phyloP scores from a whole-genome alignment of 371 early-diverging fungal species.

The Mucor irregularis region DNA sequence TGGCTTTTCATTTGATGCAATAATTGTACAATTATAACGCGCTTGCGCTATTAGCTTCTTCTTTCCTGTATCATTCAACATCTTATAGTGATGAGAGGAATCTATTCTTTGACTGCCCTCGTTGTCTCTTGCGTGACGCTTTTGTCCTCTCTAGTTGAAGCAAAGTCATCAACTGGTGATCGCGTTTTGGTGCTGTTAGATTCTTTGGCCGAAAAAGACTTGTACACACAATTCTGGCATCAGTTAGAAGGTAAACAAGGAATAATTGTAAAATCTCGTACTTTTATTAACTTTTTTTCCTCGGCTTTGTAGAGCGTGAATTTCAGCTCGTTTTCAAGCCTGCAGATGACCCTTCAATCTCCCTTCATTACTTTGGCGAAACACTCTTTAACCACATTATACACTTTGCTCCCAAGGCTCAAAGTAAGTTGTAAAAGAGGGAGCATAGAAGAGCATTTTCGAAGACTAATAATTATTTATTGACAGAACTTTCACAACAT shows the following conservation, averaged over 20 bases:
- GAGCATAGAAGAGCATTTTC: too few relatives aligned
- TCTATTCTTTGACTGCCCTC: slow-evolving; percentile 17
- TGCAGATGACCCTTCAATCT: slow-evolving; percentile 30
- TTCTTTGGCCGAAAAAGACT: slow-evolving; percentile 46
- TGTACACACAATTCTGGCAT: slow-evolving; percentile 63
- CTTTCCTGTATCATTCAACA: neutral
- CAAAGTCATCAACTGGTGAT: slow-evolving; percentile 64
- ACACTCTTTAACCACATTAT: slow-evolving; percentile 70
- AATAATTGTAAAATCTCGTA: neutral
- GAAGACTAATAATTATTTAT: neutral
- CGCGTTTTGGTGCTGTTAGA: slow-evolving; percentile 80
- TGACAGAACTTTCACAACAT: slow-evolving; percentile 42
- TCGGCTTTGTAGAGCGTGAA: slow-evolving; percentile 56
- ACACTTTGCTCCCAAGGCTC: slow-evolving; percentile 66
- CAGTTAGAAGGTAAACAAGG: slow-evolving; percentile 58
- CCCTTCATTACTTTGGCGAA: slow-evolving; percentile 51
- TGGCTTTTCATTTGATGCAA: slow-evolving; percentile 11
- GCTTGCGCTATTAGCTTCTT: neutral
- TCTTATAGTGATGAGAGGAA: slow-evolving; percentile 14
- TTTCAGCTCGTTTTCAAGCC: slow-evolving; percentile 57
- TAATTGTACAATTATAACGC: neutral
- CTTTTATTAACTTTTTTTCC: neutral
- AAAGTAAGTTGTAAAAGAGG: slow-evolving; percentile 41
- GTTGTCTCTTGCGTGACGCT: slow-evolving; percentile 10
- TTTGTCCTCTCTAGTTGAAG: slow-evolving; percentile 21